Percentiles rank a stretch among this genome's conserved stretches.
phyloP scores from a whole-genome alignment of 2,329 filamentous ascomycete genomes.

The Basipetospora sp. region DNA sequence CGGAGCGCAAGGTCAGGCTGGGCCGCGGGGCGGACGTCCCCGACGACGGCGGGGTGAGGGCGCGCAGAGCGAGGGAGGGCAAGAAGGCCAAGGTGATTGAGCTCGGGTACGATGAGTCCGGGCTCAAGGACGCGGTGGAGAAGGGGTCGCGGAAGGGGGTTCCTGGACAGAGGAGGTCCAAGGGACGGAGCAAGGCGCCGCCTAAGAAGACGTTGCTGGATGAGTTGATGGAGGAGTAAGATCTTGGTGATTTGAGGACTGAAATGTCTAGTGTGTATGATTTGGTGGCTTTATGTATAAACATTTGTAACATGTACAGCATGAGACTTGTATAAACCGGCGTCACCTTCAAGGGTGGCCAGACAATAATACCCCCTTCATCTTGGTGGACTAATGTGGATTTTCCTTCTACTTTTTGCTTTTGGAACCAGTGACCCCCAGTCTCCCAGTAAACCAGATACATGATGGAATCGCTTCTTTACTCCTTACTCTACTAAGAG shows the following conservation, averaged over 20 bases:
- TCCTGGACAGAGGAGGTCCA: conserved; percentile 7
- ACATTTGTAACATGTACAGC: too few species aligned
- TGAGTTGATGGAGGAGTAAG: conserved; percentile 4
- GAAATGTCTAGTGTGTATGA: not conserved
- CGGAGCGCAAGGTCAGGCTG: conserved; percentile 43
- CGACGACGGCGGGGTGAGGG: conserved; percentile 32
- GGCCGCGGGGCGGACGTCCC: conserved; percentile 29
- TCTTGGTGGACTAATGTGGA: too few species aligned
- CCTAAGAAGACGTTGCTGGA: conserved; percentile 5
- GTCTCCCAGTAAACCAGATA: too few species aligned
- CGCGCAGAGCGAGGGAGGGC: conserved; percentile 21
- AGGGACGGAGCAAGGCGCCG: conserved; percentile 5
- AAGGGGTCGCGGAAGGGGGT: not conserved
- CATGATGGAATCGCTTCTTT: too few species aligned
- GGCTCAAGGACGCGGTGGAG: conserved; percentile 16
- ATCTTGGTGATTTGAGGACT: not conserved
- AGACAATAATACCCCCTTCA: too few species aligned
- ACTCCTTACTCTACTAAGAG: too few species aligned
- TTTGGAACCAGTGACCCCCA: too few species aligned
- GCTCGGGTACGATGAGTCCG: conserved; percentile 9
- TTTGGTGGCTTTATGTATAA: not conserved
- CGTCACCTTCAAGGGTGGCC: too few species aligned
- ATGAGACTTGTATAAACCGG: too few species aligned
- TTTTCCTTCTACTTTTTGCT: too few species aligned
- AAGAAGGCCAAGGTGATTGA: conserved; percentile 23